Percentiles rank a stretch among this genome's conserved stretches.
Conservation (phyloP, 306 rosid species). For the Alnus glutinosa region DNA sequence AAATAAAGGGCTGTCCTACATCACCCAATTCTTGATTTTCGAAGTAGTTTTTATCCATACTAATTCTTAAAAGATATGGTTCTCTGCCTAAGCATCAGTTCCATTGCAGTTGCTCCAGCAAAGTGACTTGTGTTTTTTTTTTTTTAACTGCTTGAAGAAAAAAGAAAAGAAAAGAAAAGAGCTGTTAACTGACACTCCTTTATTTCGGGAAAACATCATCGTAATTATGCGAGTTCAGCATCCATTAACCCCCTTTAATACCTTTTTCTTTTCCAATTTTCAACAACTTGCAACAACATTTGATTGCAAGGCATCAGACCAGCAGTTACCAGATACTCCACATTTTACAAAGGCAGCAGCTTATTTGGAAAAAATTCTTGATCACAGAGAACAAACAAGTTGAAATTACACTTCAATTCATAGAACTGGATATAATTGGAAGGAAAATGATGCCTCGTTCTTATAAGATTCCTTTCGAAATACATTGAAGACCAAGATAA, state of each 20-base stretch:
- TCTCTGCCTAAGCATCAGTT: neutral
- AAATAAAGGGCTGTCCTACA: neutral
- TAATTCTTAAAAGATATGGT: neutral
- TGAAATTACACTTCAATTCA: neutral
- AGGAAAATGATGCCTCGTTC: neutral
- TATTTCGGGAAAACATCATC: neutral
- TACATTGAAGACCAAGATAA: neutral
- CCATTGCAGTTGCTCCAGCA: neutral
- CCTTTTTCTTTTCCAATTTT: neutral
- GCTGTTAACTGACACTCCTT: neutral
- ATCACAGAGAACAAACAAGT: neutral
- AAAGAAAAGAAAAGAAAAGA: neutral
- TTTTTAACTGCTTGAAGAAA: neutral
- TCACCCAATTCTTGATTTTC: neutral
- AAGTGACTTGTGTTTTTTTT: neutral
- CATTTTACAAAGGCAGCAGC: neutral
- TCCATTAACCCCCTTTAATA: neutral
- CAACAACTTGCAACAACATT: neutral
- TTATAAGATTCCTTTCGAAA: conserved; percentile 9
- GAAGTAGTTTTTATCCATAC: neutral
- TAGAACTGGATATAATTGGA: neutral
- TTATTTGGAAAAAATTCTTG: neutral
- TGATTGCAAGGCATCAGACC: neutral
- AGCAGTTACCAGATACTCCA: neutral
- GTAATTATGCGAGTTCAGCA: neutral